A percentile compares a stretch with the other conserved stretches of the same genome.
phyloP scores from a whole-genome alignment of 2,329 filamentous ascomycete genomes.

The Colletotrichum liaoningense region DNA sequence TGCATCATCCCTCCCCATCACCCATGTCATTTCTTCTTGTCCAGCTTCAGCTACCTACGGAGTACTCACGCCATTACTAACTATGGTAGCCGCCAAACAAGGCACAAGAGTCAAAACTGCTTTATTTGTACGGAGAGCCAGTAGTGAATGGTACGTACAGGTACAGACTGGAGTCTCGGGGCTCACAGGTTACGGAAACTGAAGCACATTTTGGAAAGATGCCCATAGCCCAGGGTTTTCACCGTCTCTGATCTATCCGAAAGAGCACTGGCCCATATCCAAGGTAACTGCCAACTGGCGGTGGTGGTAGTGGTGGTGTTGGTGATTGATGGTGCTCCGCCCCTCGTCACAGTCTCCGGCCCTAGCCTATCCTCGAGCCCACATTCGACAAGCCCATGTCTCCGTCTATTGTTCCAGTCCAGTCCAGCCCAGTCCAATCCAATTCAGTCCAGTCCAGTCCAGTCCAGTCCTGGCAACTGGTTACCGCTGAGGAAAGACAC shows the following conservation, averaged over 20 bases:
- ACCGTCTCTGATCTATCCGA: background rate
- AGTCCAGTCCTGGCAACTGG: background rate
- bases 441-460: background rate
- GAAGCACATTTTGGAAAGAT: background rate
- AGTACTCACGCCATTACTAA: too few species aligned
- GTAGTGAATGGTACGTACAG: too few species aligned
- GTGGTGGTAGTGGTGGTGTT: background rate
- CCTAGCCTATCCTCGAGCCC: background rate
- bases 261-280: too few species aligned
- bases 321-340: too few species aligned
- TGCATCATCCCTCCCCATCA: background rate
- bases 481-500: background rate
- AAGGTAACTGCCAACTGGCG: too few species aligned
- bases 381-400: background rate
- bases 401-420: conserved; percentile 5
- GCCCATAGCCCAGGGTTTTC: background rate
- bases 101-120: background rate
- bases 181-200: background rate
- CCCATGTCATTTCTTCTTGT: background rate
- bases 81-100: background rate
- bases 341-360: background rate
- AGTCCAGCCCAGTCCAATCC: background rate
- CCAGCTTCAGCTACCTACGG: too few species aligned
- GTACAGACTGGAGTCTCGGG: too few species aligned
- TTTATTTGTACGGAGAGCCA: background rate